Evolutionary conservation across 2,329 filamentous ascomycete species (phyloP).

Genomic region (Fusarium burgessii): DNA sequence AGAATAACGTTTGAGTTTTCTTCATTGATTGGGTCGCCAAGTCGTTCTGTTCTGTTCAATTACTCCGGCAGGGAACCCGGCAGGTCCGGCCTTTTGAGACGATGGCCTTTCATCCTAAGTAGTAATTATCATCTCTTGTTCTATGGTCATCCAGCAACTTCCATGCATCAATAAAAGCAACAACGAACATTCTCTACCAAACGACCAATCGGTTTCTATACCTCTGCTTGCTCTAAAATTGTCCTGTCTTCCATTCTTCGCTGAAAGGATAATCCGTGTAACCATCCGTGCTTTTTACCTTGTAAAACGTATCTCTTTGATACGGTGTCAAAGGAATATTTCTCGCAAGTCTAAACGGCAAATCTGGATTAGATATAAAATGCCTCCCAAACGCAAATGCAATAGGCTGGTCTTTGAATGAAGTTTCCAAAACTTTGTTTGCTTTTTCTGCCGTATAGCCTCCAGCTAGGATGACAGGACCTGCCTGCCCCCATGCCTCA

Average conservation of each 20-base stretch:
- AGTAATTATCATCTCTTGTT: neutral
- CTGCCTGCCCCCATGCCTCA: constrained; percentile 44
- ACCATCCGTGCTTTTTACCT: constrained; percentile 29
- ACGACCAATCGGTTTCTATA: neutral
- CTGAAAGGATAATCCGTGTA: constrained; percentile 46
- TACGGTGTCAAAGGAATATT: constrained; percentile 42
- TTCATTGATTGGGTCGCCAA: no score
- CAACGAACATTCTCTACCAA: rapidly evolving
- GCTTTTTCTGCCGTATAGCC: constrained; percentile 48
- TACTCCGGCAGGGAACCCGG: no score
- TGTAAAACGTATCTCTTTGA: constrained; percentile 48
- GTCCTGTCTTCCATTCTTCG: neutral
- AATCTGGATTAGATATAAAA: constrained; percentile 47
- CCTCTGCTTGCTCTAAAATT: rapidly evolving
- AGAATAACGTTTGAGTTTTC: no score
- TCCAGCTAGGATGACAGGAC: constrained; percentile 51
- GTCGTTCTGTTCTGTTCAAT: no score
- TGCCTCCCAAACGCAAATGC: constrained; percentile 49
- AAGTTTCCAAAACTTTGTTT: constrained; percentile 44
- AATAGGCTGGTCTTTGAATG: constrained; percentile 45
- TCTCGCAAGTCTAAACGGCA: constrained; percentile 37
- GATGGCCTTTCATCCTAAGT: rapidly evolving
- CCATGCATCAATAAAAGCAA: neutral
- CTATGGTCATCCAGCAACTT: neutral
- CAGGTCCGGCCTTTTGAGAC: no score